Evolutionary conservation across 1,284 basidiomycete genomes (phyloP), one percentile per base, ranked within the genome.

Genomic region (Melanopsichium pennsylvanicum): DNA sequence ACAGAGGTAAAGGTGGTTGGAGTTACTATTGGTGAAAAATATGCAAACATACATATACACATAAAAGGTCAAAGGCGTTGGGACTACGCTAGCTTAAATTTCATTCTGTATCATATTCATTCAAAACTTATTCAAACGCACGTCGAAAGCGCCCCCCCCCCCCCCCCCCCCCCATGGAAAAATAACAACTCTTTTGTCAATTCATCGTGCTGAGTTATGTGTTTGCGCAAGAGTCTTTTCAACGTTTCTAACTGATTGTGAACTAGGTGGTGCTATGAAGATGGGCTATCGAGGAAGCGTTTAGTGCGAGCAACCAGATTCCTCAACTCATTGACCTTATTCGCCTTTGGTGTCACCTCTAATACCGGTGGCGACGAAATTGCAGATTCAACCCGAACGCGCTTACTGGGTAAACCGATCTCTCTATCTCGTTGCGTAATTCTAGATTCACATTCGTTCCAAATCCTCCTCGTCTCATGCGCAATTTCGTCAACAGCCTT

Each of bases 1-100:
- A 66, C 51, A 19, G 48, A 18, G 71, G 71, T 0, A 21, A 40
- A 3, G 74, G 66, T 18, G 74, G 74, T 1, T 69, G 66, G 66
- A 43, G 50, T 22, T 69, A 69, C 29, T 32, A 62, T n/a, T 63
- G 66, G 60, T 69, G 21, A 58, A n/a, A 7, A 10, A 5, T 22
- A 16, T 16, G 4, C 21, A 12, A 4, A 26, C n/a, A n/a, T n/a
- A n/a, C n/a, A n/a, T n/a, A n/a, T n/a, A n/a, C n/a, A n/a, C n/a
- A n/a, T n/a, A n/a, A n/a, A n/a, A n/a, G n/a, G n/a, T n/a, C n/a
- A n/a, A n/a, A n/a, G n/a, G n/a, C n/a, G n/a, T n/a, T n/a, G n/a
- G n/a, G n/a, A n/a, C n/a, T n/a, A n/a, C n/a, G n/a, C n/a, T n/a
- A n/a, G n/a, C n/a, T n/a, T n/a, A n/a, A n/a, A n/a, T 19, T 26